These are phyloP conservation scores for Rhodosporidiobolus odoratus DNA, from an alignment of 768 basidiomycete genomes.

Conservation along the genomic window DNA sequence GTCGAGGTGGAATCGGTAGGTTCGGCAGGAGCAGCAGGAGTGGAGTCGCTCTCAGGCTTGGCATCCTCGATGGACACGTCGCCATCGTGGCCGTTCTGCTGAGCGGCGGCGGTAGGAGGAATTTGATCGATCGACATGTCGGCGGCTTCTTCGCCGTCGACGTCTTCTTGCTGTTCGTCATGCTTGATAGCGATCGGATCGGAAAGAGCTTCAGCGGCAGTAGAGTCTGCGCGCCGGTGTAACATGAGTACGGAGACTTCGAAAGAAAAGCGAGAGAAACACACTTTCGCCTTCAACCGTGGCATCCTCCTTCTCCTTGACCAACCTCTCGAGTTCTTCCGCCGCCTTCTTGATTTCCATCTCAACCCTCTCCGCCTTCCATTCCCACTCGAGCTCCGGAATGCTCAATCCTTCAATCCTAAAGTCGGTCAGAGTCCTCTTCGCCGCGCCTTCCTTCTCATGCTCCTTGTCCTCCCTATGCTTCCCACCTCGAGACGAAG, in stretches of 20 bases:
- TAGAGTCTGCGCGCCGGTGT: neutral
- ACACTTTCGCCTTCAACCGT: neutral
- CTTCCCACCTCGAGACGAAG: slow-evolving; percentile 4
- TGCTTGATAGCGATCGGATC: neutral
- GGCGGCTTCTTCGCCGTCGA: neutral
- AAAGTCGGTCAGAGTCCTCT: slow-evolving; percentile 94
- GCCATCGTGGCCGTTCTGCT: no score
- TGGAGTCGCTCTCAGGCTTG: slow-evolving; percentile 36
- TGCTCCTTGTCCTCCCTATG: slow-evolving; percentile 30
- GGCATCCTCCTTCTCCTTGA: slow-evolving; percentile 4
- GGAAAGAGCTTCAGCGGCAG: neutral
- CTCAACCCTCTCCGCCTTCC: slow-evolving; percentile 50
- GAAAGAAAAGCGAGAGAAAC: neutral
- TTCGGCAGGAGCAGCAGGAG: slow-evolving; percentile 15
- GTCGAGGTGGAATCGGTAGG: neutral
- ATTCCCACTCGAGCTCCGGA: slow-evolving; percentile 73
- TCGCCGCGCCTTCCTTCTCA: slow-evolving; percentile 44
- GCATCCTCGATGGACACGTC: neutral
- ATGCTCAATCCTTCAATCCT: slow-evolving; percentile 89
- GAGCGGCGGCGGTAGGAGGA: slow-evolving; percentile 1
- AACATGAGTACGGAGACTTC: neutral
- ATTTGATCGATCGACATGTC: slow-evolving; percentile 35
- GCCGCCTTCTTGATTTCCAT: slow-evolving; percentile 21
- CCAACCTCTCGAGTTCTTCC: slow-evolving; percentile 15
- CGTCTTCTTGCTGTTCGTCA: slow-evolving; percentile 6